Evolutionary conservation across 306 rosid species (phyloP).

Genomic region (Castanea sativa): DNA sequence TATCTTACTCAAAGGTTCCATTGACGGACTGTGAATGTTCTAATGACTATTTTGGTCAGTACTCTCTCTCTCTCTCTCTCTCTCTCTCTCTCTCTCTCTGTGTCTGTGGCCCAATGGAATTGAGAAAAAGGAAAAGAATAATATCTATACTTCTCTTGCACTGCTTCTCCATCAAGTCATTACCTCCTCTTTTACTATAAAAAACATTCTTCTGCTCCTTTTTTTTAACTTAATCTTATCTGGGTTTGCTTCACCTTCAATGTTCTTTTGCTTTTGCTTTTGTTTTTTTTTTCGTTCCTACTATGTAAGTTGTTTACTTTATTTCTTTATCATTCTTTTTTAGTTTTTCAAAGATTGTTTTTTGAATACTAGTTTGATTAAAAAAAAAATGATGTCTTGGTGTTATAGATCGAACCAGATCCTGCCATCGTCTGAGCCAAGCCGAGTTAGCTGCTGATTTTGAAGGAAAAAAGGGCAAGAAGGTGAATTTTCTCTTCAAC

Average conservation of each 20-base stretch:
- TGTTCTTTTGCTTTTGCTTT: background rate
- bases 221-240: background rate
- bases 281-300: background rate
- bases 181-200: constrained; percentile 8
- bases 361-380: background rate
- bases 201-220: background rate
- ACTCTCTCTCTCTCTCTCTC: background rate
- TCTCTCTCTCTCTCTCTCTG: background rate
- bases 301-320: constrained; percentile 4
- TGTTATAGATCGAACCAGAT: constrained; percentile 43
- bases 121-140: background rate
- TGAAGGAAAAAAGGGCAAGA: background rate
- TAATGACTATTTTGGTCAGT: constrained; percentile 22
- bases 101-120: background rate
- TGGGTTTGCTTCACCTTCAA: constrained; percentile 5
- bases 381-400: constrained; percentile 6
- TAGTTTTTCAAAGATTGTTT: background rate
- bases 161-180: background rate
- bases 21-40: constrained; percentile 15
- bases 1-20: constrained; percentile 8
- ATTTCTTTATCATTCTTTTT: background rate
- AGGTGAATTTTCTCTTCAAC: background rate
- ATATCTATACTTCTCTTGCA: constrained; percentile 5
- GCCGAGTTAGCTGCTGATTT: constrained; percentile 8
- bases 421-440: constrained; percentile 11